Conservation (phyloP, 2,329 filamentous ascomycete species). For the Exophiala bonariae region DNA sequence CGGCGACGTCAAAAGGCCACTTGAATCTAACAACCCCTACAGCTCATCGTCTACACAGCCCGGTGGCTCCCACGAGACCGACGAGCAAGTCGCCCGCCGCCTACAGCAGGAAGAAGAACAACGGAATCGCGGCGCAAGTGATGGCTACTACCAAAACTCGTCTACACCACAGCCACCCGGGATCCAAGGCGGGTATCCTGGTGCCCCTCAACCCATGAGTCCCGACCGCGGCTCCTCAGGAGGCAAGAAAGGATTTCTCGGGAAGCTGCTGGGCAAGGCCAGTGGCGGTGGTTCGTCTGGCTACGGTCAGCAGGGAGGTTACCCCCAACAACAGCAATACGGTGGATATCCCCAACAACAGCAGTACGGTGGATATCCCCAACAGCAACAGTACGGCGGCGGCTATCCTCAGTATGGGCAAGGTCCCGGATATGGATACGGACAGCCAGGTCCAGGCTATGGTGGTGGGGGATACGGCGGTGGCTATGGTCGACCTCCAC, state of each 20-base stretch:
- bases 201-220: slow-evolving; percentile 43
- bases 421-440: slow-evolving; percentile 36
- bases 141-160: slow-evolving; percentile 47
- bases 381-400: slow-evolving; percentile 19
- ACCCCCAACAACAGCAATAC: slow-evolving; percentile 32
- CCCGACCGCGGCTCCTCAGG: slow-evolving; percentile 33
- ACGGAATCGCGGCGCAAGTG: slow-evolving; percentile 38
- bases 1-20: slow-evolving; percentile 41
- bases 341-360: slow-evolving; percentile 13
- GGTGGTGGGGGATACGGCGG: slow-evolving; percentile 13
- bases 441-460: slow-evolving; percentile 27
- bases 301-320: slow-evolving; percentile 28
- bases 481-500: slow-evolving; percentile 40
- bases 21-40: slow-evolving; percentile 74
- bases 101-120: slow-evolving; percentile 80
- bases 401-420: slow-evolving; percentile 33
- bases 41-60: slow-evolving; percentile 34
- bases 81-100: slow-evolving; percentile 72
- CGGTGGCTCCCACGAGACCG: slow-evolving; percentile 53
- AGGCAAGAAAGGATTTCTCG: slow-evolving; percentile 45
- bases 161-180: slow-evolving; percentile 15
- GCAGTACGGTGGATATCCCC: slow-evolving; percentile 19
- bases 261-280: slow-evolving; percentile 54
- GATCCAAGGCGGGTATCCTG: slow-evolving; percentile 25
- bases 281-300: slow-evolving; percentile 22